Base-by-base conservation (phyloP, 2,329 filamentous ascomycete species). In the Phaeosphaeria sp. region DNA sequence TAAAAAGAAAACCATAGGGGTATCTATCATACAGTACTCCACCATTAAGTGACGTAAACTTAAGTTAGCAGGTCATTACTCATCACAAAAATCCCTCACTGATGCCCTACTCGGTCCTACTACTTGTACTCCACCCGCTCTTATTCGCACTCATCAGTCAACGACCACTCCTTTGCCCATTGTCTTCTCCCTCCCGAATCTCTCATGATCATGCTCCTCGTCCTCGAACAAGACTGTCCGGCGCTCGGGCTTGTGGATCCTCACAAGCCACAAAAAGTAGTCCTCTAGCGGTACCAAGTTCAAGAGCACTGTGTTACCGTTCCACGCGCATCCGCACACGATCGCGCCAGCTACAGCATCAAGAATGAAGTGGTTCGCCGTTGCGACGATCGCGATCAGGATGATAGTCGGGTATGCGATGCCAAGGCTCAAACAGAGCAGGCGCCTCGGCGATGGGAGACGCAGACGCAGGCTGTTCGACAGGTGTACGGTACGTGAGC, bases 361-460 rank as follows among this genome's bases (percentile, higher is more conserved):
- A 6, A 91, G 83, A 48, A 91, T 82, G 72, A 90, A 86, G 74
- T 91, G 89, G 72, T 91, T 91, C 46, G 89, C 89, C 0, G 89
- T 91, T 2, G 89, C 85, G 22, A 91, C 82, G 63, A 91, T 91
- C 23, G 88, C 89, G 9, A 85, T 80, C 5, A 91, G 77, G 59
- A 92, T 91, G 23, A 84, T 79, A 6, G 83, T 72, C 0, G 90
- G 89, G 67, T 92, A 92, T 3, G 84, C 74, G 67, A 89, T 80
- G 43, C 89, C 89, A 18, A 85, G 58, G 1, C 76, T 55, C 9
- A 85, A 56, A 63, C 82, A 85, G 9, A 75, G 62, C 23, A 83
- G 53, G 1, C 89, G 84, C 52, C 82, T 81, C 78, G 82, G 83
- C 1, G 78, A 80, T 1, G 79, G 82, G 4, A 84, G 53, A 3